Evolutionary conservation across 306 rosid genomes (phyloP).

Genomic region (Casuarina equisetifolia): DNA sequence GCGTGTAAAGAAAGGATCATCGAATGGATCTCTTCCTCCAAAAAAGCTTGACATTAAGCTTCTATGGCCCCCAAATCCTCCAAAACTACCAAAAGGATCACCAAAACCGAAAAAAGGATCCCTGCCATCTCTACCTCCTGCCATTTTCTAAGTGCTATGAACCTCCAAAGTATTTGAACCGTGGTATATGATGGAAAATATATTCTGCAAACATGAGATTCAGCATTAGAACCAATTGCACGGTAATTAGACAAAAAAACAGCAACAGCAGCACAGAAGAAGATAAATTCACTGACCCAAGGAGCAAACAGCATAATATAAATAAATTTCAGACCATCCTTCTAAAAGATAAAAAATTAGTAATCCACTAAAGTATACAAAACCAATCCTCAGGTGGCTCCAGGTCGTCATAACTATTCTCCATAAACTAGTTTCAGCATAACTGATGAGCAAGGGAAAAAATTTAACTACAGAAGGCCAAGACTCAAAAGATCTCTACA

Average conservation of each 20-base stretch:
- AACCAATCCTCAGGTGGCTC: background rate
- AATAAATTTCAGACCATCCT: background rate
- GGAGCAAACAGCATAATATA: background rate
- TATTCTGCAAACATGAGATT: background rate
- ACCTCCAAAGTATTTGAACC: conserved; percentile 14
- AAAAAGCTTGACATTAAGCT: conserved; percentile 51
- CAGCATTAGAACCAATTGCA: background rate
- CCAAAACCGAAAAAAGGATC: conserved; percentile 47
- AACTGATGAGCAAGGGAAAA: background rate
- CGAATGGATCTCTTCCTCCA: conserved; percentile 76
- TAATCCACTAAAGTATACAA: background rate
- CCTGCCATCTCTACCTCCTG: conserved; percentile 58
- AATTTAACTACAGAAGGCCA: background rate
- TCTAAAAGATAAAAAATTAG: background rate
- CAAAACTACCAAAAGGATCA: conserved; percentile 62
- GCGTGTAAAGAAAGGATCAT: conserved; percentile 74
- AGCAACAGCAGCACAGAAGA: background rate
- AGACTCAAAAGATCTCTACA: background rate
- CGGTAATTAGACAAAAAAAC: background rate
- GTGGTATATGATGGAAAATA: background rate
- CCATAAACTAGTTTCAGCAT: background rate
- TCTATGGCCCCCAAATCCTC: conserved; percentile 58
- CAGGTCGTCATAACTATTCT: background rate
- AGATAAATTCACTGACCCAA: too few relatives aligned
- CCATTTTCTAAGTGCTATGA: conserved; percentile 47